These are phyloP conservation scores for Coemansia sp. DNA, from an alignment of 192 early-diverging fungal species.

Conservation along the genomic window DNA sequence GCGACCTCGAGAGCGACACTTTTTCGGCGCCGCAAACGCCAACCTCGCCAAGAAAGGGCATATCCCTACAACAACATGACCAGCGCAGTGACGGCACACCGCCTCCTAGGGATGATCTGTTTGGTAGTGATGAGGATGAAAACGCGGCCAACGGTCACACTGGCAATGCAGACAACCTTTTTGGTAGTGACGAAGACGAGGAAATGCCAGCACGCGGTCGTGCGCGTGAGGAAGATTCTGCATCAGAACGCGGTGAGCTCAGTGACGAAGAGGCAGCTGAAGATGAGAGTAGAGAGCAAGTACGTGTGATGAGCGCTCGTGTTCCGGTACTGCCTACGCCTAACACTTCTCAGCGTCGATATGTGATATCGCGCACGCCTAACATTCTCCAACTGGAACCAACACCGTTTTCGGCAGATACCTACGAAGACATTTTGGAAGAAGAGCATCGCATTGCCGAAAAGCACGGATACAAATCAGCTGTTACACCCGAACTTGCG, in stretches of 20 bases:
- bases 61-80: background rate
- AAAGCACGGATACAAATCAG: constrained; percentile 32
- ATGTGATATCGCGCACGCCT: constrained; percentile 38
- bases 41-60: background rate
- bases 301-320: constrained; percentile 31
- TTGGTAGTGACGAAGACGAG: constrained; percentile 26
- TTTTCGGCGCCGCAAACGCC: constrained; percentile 11
- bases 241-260: background rate
- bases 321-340: constrained; percentile 40
- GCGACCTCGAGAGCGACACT: constrained; percentile 27
- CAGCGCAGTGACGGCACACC: constrained; percentile 23
- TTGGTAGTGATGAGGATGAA: constrained; percentile 29
- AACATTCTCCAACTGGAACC: constrained; percentile 50
- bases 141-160: background rate
- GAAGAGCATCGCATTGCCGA: constrained; percentile 37
- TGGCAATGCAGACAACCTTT: constrained; percentile 19
- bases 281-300: constrained; percentile 12
- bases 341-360: constrained; percentile 18
- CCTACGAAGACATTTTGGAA: constrained; percentile 38
- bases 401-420: constrained; percentile 33
- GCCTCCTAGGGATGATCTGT: constrained; percentile 20
- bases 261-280: constrained; percentile 6
- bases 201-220: background rate
- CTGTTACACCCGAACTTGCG: constrained; percentile 36
- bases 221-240: background rate